Evolutionary conservation across 768 basidiomycete species (phyloP), one percentile per base, ranked within the genome.

Genomic region (Lentinula lateritia): DNA sequence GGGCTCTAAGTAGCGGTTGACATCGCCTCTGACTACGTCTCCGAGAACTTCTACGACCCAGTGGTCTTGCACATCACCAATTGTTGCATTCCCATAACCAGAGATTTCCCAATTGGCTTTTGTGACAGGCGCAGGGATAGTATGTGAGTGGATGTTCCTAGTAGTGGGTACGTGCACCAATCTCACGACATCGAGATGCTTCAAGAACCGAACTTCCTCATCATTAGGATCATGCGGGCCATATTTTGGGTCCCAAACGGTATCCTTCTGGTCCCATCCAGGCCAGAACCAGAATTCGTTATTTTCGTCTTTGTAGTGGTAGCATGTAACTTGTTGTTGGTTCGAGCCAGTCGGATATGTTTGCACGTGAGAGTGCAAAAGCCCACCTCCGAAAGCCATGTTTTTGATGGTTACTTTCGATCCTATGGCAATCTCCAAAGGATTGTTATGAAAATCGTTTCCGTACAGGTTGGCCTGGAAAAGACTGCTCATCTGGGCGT

Each of bases 281-380:
- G 93, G 94, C 1, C 88, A 78, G 65, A 98, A 71, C 16, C 76
- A 68, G 90, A 93, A 98, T 50, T 98, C 81, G 76, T 99, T 99
- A 81, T 99, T 99, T 52, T 88, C 86, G 70, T 98, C 97, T 76
- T 97, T 98, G 84, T 99, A 98, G 76, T 99, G 97, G 72, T 98
- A 99, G 74, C 97, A 99, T 0, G 97, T 98, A 3, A 98, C 87
- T 74, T 99, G 97, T 68, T 98, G 97, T 70, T 98, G 97, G 61
- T 78, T 77, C 0, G 95, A 97, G 12, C 96, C 97, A 20, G 88
- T 80, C 0, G 97, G 97, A 71, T 88, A 97, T 0, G 93, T 88
- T 69, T 98, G 96, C n/a, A 94, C 83, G 71, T 99, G 97, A 4
- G 96, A 98, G 71, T 99, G 97, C 3, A 99, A 78, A 4, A 99